Percentiles rank a stretch among this genome's conserved stretches.
These are phyloP conservation scores for Ophiostoma tasmaniense DNA, from an alignment of 2,329 filamentous ascomycete species.

Conservation along the genomic window DNA sequence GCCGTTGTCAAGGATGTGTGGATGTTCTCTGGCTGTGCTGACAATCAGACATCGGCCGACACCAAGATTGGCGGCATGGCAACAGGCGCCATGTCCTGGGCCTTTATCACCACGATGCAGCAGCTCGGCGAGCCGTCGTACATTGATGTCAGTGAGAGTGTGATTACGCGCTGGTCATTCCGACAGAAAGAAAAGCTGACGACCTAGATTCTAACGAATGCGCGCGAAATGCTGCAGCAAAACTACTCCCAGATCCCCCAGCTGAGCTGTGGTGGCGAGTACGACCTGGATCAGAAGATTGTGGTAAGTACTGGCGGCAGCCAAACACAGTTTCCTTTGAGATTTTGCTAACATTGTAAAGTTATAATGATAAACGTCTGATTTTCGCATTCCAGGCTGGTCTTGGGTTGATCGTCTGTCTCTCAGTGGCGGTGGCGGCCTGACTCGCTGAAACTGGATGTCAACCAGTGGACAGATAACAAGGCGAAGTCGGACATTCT, in stretches of 20 bases:
- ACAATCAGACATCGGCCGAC: slow-evolving; percentile 33
- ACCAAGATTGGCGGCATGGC: slow-evolving; percentile 30
- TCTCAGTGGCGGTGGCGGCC: neutral
- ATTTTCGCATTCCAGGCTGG: neutral
- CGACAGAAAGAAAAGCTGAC: neutral
- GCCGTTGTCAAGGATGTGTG: slow-evolving; percentile 32
- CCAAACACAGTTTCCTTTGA: neutral
- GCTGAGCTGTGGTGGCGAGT: slow-evolving; percentile 26
- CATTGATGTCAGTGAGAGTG: slow-evolving; percentile 23
- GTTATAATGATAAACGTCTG: neutral
- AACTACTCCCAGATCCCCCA: slow-evolving; percentile 25
- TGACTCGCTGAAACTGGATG: neutral
- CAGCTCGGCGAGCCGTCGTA: slow-evolving; percentile 26
- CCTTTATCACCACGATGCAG: slow-evolving; percentile 29
- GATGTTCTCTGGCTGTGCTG: slow-evolving; percentile 35
- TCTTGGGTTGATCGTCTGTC: neutral
- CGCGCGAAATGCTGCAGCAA: slow-evolving; percentile 21
- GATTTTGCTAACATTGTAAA: neutral
- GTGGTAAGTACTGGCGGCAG: neutral
- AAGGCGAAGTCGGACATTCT: neutral
- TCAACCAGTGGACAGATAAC: neutral
- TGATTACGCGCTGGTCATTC: neutral
- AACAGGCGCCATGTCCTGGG: slow-evolving; percentile 34
- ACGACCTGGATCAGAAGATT: slow-evolving; percentile 23
- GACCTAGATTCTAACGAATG: slow-evolving; percentile 22